Conservation (phyloP, 129 eudicot genomes). For the Erigeron canadensis region DNA sequence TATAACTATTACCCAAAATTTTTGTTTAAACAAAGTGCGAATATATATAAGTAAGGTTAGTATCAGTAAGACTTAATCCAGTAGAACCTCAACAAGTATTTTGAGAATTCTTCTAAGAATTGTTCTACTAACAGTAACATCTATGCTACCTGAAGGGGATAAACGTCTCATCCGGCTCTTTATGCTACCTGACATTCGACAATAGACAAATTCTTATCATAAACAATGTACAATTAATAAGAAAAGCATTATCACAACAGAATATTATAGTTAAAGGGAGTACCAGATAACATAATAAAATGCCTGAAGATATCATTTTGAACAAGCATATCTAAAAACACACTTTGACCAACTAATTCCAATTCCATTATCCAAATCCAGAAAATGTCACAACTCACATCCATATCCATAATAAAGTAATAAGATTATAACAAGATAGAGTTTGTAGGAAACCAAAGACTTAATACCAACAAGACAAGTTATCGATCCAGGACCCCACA, state of each 20-base stretch:
- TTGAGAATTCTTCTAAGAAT: neutral
- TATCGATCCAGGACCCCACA: slow-evolving; percentile 23
- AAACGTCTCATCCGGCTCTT: neutral
- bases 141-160: neutral
- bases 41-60: neutral
- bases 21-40: neutral
- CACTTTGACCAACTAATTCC: slow-evolving; percentile 6
- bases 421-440: slow-evolving; percentile 30
- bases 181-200: neutral
- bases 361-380: slow-evolving; percentile 12
- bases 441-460: slow-evolving; percentile 33
- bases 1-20: neutral
- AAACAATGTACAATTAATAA: slow-evolving; percentile 2
- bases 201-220: neutral
- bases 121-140: slow-evolving; percentile 1
- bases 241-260: slow-evolving; percentile 14
- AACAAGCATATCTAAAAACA: slow-evolving; percentile 14
- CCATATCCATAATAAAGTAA: slow-evolving; percentile 27
- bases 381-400: slow-evolving; percentile 13
- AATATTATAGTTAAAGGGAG: slow-evolving; percentile 11
- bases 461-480: slow-evolving; percentile 4
- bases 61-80: neutral
- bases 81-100: neutral
- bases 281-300: neutral
- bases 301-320: slow-evolving; percentile 5